Evolutionary conservation across 2,329 filamentous ascomycete species (phyloP).

Genomic region (Monosporascus sp.): DNA sequence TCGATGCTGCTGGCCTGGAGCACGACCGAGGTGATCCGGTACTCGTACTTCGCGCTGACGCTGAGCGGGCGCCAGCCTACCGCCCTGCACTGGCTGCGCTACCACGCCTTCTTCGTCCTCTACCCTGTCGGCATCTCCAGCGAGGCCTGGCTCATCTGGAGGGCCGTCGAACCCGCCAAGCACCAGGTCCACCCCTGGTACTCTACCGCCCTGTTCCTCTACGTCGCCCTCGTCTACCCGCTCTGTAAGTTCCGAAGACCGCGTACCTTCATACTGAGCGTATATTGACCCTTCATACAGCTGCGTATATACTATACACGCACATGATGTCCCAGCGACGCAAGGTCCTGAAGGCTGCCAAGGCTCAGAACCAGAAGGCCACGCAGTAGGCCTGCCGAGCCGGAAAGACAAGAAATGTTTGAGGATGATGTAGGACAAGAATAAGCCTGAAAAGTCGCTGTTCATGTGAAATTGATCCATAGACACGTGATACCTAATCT

Average conservation of each 20-base stretch:
- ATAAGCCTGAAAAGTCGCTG: not conserved
- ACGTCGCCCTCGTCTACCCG: constrained; percentile 73
- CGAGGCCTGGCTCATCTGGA: constrained; percentile 77
- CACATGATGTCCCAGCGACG: constrained; percentile 91
- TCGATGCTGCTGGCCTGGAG: constrained; percentile 85
- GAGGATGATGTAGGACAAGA: constrained; percentile 5
- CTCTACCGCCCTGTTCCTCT: constrained; percentile 66
- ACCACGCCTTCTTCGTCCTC: constrained; percentile 88
- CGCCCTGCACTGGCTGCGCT: constrained; percentile 72
- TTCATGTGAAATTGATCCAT: not conserved
- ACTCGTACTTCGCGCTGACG: constrained; percentile 81
- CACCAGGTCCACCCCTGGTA: constrained; percentile 39
- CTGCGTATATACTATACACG: constrained; percentile 77
- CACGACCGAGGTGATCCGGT: constrained; percentile 86
- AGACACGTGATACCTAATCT: too few relatives aligned
- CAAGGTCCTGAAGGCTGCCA: constrained; percentile 67
- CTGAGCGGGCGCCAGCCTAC: constrained; percentile 53
- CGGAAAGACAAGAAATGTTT: constrained; percentile 4
- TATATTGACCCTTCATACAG: constrained; percentile 32
- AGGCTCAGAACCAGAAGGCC: constrained; percentile 39
- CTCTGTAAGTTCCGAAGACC: constrained; percentile 54
- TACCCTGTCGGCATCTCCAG: constrained; percentile 89
- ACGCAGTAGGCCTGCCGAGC: constrained; percentile 22
- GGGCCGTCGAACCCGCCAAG: constrained; percentile 56
- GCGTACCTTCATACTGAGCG: too few relatives aligned